Evolutionary conservation across 108 stramenopile genomes (phyloP), one percentile per base, ranked within the genome.

Genomic region (Nitzschia inconspicua): DNA sequence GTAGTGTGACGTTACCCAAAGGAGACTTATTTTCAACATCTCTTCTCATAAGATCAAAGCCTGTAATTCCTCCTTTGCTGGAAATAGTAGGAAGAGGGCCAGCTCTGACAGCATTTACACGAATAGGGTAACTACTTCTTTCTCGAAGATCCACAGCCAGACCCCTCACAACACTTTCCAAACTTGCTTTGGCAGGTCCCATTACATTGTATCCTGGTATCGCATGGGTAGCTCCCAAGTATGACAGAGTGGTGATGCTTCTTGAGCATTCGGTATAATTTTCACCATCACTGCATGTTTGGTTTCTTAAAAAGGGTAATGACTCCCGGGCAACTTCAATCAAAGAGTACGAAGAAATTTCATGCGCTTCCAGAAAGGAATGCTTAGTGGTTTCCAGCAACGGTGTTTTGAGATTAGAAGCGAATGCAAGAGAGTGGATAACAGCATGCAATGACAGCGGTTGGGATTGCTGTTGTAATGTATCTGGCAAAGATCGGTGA

Each of bases 181-280:
- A 63, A 35, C 72, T 60, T 9, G 79, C 85, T 66, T 87, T 83
- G 63, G 77, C 82, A 2, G 85, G 82, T n/a, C 85, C 85, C 85
- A 87, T 87, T 46, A 72, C 57, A 42, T 80, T 41, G 39, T 87
- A 87, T 11, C 68, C 65, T 18, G 73, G 79, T 26, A 83, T 69
- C 28, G 80, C 85, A 27, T 82, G 79, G 39, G 50, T 62, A 0
- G 82, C 73, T 7, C 85, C 85, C 28, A 80, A 39, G 51, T 80
- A 87, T 0, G 85, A 70, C 28, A 87, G 60, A 19, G 85, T 64
- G 28, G 79, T 79, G 10, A 87, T 49, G 31, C 77, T 78, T 0
- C 70, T 24, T 4, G 1, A 9, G 40, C 9, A 27, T 26, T 29
- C 43, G 16, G 7, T 47, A 3, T 50, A 9, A 25, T 24, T 20